These are phyloP conservation scores for Spinellus fusiger DNA, from an alignment of 192 early-diverging fungal species.

Conservation along the genomic window DNA sequence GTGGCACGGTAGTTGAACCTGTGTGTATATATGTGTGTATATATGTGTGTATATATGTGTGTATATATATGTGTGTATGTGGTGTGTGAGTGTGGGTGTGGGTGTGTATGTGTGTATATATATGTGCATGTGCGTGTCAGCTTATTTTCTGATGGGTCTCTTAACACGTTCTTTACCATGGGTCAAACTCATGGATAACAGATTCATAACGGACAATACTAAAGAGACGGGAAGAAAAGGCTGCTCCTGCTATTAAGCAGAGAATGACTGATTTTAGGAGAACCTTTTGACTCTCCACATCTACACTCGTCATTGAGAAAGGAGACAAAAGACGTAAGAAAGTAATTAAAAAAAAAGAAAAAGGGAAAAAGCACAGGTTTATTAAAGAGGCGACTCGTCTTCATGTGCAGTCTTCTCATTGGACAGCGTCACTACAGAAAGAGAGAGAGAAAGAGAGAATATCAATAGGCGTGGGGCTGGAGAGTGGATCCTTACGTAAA, in stretches of 20 bases:
- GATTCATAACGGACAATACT: conserved; percentile 97
- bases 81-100: too few relatives aligned
- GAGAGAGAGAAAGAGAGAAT: too few relatives aligned
- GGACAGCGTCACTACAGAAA: too few relatives aligned
- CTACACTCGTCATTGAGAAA: conserved; percentile 27
- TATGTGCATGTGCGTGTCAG: not conserved
- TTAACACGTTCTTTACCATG: conserved; percentile 50
- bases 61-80: too few relatives aligned
- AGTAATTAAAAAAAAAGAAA: not conserved
- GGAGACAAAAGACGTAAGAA: not conserved
- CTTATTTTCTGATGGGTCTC: not conserved
- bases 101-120: not conserved
- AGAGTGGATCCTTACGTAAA: conserved; percentile 53
- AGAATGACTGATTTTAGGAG: conserved; percentile 86
- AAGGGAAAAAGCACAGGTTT: not conserved
- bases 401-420: not conserved
- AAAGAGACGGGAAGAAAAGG: conserved; percentile 90
- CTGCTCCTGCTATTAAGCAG: conserved; percentile 78
- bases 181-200: conserved; percentile 99
- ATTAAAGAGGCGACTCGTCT: not conserved
- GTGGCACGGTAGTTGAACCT: conserved; percentile 98
- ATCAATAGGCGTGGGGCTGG: not conserved
- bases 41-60: too few relatives aligned
- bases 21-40: not conserved
- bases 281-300: conserved; percentile 35